Conservation (phyloP, 2,329 filamentous ascomycete species). For the Tolypocladium album region DNA sequence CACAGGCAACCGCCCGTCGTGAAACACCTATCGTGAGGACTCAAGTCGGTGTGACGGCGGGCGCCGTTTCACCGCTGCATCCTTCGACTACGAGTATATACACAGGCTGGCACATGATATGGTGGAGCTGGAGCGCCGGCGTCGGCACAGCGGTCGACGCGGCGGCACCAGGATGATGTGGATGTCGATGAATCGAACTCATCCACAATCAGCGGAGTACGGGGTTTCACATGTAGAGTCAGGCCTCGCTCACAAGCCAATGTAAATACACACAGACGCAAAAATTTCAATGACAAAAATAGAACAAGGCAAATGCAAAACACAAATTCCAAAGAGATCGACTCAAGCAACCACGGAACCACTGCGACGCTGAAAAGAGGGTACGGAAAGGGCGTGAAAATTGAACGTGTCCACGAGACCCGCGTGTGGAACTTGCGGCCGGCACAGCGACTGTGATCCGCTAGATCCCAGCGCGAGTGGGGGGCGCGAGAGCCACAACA, state of each 20-base stretch:
- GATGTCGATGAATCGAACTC: neutral
- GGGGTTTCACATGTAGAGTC: neutral
- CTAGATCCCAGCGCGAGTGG: too few species aligned
- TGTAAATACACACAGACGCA: neutral
- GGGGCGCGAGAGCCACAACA: neutral
- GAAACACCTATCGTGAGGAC: neutral
- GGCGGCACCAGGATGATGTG: neutral
- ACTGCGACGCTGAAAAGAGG: neutral
- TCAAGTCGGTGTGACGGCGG: neutral
- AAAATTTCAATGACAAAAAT: neutral
- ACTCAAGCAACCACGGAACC: neutral
- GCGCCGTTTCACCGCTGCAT: neutral
- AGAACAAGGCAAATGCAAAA: neutral
- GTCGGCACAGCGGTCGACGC: neutral
- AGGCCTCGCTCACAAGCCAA: neutral
- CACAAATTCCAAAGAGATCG: neutral
- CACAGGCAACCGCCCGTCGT: neutral
- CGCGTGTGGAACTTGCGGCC: neutral
- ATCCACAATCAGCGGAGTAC: neutral
- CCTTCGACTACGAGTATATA: neutral
- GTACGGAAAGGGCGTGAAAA: neutral
- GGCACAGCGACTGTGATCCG: too few species aligned
- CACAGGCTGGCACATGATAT: neutral
- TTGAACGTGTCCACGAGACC: neutral
- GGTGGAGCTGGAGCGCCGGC: neutral